phyloP scores from a whole-genome alignment of 2,329 filamentous ascomycete species.

The Lomentospora prolificans region DNA sequence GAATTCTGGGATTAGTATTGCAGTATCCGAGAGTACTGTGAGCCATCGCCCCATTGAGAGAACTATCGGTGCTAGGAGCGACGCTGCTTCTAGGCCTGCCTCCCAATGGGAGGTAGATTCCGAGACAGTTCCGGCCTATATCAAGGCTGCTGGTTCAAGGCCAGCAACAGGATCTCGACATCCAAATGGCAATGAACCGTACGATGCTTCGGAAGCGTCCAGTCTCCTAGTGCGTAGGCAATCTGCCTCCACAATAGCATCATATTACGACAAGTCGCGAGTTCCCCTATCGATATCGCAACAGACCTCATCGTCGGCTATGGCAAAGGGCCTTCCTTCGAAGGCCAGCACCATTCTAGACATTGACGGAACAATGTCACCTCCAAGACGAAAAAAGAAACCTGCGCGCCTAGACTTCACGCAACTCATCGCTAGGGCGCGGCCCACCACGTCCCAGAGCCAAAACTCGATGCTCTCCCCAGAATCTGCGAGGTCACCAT shows the following conservation, averaged over 20 bases:
- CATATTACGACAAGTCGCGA: conserved; percentile 47
- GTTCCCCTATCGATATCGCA: conserved; percentile 47
- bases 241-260: conserved; percentile 45
- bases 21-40: conserved; percentile 30
- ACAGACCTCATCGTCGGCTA: conserved; percentile 48
- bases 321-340: conserved; percentile 43
- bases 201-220: conserved; percentile 28
- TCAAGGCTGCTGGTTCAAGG: conserved; percentile 14
- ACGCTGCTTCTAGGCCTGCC: conserved; percentile 13
- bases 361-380: conserved; percentile 26
- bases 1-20: conserved; percentile 33
- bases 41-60: conserved; percentile 21
- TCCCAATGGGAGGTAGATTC: conserved; percentile 36
- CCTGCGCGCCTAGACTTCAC: conserved; percentile 41
- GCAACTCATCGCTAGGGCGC: conserved; percentile 27
- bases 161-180: conserved; percentile 13
- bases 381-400: conserved; percentile 25
- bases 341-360: conserved; percentile 38
- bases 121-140: conserved; percentile 29
- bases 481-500: conserved; percentile 32
- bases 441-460: conserved; percentile 17
- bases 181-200: conserved; percentile 10
- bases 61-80: not conserved
- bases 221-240: conserved; percentile 34
- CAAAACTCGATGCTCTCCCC: conserved; percentile 23